A percentile compares a stretch with the other conserved stretches of the same genome.
phyloP scores from a whole-genome alignment of 75 land plant genomes.

The Picea sitchensis region DNA sequence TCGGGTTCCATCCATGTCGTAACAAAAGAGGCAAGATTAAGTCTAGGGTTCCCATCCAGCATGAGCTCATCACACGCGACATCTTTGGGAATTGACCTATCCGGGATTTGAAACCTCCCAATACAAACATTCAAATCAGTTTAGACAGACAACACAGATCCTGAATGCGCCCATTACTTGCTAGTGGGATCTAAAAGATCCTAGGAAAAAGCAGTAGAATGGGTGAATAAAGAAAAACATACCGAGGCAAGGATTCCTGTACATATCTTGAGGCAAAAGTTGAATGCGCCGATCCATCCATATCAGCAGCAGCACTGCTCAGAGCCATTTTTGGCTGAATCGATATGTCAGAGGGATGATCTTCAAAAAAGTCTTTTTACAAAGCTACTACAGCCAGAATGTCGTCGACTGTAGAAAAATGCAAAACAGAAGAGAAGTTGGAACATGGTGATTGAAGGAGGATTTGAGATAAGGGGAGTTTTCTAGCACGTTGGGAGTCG shows the following conservation, averaged over 20 bases:
- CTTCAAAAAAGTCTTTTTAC: no score
- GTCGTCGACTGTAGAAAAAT: no score
- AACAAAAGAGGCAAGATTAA: constrained; percentile 73
- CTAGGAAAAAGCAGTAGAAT: background rate
- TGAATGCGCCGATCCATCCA: background rate
- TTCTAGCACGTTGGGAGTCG: no score
- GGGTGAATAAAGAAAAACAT: background rate
- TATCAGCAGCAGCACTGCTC: no score
- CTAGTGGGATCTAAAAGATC: background rate
- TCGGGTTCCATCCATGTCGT: constrained; percentile 80
- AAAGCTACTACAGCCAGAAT: no score
- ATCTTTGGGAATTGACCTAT: constrained; percentile 50
- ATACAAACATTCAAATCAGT: background rate
- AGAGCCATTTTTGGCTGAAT: no score
- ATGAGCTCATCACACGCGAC: constrained; percentile 71
- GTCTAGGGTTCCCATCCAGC: constrained; percentile 77
- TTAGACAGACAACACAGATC: background rate
- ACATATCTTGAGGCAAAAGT: background rate
- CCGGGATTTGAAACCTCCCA: constrained; percentile 40
- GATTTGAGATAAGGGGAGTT: no score
- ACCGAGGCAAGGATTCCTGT: background rate
- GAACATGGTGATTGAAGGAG: no score
- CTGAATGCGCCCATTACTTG: background rate
- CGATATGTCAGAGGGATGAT: no score
- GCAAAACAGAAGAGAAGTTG: no score